These are phyloP conservation scores for Elsinoe necatrix DNA, from an alignment of 2,329 filamentous ascomycete species.

Conservation along the genomic window DNA sequence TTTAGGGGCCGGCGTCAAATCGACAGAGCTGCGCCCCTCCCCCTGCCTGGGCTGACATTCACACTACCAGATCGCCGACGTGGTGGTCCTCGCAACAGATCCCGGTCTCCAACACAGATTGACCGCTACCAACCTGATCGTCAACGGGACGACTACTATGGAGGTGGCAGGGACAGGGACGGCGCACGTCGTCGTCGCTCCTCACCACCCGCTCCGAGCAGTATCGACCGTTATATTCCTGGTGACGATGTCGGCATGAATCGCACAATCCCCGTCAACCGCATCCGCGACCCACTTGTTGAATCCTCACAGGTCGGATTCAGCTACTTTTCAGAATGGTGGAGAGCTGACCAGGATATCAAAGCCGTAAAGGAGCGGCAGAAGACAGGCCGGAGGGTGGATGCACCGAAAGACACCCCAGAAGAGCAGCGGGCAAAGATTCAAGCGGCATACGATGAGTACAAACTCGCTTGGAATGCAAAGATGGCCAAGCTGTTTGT, in stretches of 20 bases:
- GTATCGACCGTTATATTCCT: slow-evolving; percentile 75
- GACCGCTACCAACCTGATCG: slow-evolving; percentile 72
- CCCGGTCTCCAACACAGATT: slow-evolving; percentile 61
- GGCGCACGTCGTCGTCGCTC: slow-evolving; percentile 55
- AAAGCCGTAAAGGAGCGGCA: slow-evolving; percentile 71
- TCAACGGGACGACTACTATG: slow-evolving; percentile 57
- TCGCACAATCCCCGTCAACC: slow-evolving; percentile 49
- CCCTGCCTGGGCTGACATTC: slow-evolving; percentile 15
- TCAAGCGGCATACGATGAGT: slow-evolving; percentile 58
- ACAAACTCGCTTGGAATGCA: slow-evolving; percentile 39
- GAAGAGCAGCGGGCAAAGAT: slow-evolving; percentile 73
- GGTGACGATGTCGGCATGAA: slow-evolving; percentile 49
- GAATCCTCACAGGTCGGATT: slow-evolving; percentile 75
- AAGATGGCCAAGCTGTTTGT: slow-evolving; percentile 85
- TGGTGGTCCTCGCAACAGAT: slow-evolving; percentile 52
- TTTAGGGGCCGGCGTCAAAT: background rate
- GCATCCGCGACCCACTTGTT: slow-evolving; percentile 61
- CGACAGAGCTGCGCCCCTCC: background rate
- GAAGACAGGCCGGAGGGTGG: slow-evolving; percentile 56
- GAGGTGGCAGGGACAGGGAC: slow-evolving; percentile 51
- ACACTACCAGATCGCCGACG: slow-evolving; percentile 25
- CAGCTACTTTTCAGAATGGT: slow-evolving; percentile 81
- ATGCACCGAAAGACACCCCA: slow-evolving; percentile 59
- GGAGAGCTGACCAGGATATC: slow-evolving; percentile 71
- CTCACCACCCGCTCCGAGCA: slow-evolving; percentile 51